Evolutionary conservation across 2,329 filamentous ascomycete genomes (phyloP).

Genomic region (Botrytis pseudocinerea): DNA sequence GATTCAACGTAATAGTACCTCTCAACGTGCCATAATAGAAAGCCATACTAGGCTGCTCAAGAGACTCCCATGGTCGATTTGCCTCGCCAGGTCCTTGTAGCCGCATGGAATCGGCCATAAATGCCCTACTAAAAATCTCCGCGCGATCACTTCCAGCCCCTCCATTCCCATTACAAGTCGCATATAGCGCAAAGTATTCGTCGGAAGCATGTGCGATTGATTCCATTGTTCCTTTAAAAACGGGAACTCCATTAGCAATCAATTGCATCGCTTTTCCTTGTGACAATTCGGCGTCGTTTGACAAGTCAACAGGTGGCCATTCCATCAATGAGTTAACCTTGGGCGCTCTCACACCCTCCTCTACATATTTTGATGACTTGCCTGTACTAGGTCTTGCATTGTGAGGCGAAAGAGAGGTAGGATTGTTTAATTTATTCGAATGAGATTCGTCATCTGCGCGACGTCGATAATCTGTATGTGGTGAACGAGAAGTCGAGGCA

Average conservation of each 20-base stretch:
- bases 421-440: neutral
- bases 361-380: conserved; percentile 17
- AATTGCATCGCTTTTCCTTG: conserved; percentile 57
- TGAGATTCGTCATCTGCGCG: conserved; percentile 17
- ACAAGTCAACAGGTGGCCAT: conserved; percentile 59
- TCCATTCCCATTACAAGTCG: conserved; percentile 51
- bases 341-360: conserved; percentile 7
- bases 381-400: conserved; percentile 17
- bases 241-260: conserved; percentile 58
- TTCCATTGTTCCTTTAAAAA: conserved; percentile 56
- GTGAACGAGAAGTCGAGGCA: conserved; percentile 9
- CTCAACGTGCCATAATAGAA: conserved; percentile 66
- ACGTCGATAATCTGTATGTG: conserved; percentile 12
- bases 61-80: conserved; percentile 62
- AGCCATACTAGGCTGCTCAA: conserved; percentile 72
- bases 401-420: conserved; percentile 14
- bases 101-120: conserved; percentile 32
- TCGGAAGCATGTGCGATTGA: conserved; percentile 55
- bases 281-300: conserved; percentile 51
- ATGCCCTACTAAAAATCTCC: conserved; percentile 26
- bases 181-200: conserved; percentile 57
- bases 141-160: conserved; percentile 32
- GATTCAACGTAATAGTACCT: conserved; percentile 71
- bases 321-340: conserved; percentile 45
- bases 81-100: conserved; percentile 32